phyloP scores from a whole-genome alignment of 1,284 basidiomycete genomes.

The Neotropicomus parvogracilis region DNA sequence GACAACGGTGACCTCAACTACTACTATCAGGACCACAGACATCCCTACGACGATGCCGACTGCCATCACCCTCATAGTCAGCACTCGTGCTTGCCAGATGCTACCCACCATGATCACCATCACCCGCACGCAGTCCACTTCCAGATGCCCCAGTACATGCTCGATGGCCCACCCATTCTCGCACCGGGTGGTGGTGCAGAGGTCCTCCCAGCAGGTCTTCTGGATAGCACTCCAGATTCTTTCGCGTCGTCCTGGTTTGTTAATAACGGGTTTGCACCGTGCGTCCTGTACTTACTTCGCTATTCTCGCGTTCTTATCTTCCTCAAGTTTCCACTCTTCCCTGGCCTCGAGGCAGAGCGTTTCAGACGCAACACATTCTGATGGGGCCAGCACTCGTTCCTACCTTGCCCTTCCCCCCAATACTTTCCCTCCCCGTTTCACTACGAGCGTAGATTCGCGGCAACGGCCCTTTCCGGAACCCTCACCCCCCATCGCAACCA shows the following conservation, averaged over 20 bases:
- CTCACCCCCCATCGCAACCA: slow-evolving; percentile 1
- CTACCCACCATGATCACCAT: slow-evolving; percentile 18
- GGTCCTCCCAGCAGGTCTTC: slow-evolving; percentile 50
- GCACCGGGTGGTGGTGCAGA: slow-evolving; percentile 72
- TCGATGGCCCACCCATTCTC: slow-evolving; percentile 51
- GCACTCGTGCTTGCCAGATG: slow-evolving; percentile 4
- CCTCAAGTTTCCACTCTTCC: slow-evolving; percentile 25
- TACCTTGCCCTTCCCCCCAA: neutral
- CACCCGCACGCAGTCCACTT: slow-evolving; percentile 45
- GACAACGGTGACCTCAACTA: slow-evolving; percentile 6
- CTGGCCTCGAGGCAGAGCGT: slow-evolving; percentile 15
- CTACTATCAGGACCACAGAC: slow-evolving; percentile 19
- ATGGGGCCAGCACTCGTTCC: neutral
- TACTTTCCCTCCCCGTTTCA: neutral
- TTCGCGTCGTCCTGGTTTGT: slow-evolving; percentile 46
- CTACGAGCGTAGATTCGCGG: neutral
- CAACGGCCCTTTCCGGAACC: slow-evolving; percentile 10
- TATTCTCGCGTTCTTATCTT: slow-evolving; percentile 18
- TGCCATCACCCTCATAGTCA: slow-evolving; percentile 7
- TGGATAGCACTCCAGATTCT: slow-evolving; percentile 31
- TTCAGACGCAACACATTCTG: neutral
- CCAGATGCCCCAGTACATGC: slow-evolving; percentile 63
- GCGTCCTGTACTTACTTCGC: slow-evolving; percentile 8
- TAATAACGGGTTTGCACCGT: slow-evolving; percentile 43
- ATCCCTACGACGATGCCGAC: slow-evolving; percentile 10